Evolutionary conservation across 495 filamentous ascomycete species (phyloP).

Genomic region (Cudoniella acicularis): DNA sequence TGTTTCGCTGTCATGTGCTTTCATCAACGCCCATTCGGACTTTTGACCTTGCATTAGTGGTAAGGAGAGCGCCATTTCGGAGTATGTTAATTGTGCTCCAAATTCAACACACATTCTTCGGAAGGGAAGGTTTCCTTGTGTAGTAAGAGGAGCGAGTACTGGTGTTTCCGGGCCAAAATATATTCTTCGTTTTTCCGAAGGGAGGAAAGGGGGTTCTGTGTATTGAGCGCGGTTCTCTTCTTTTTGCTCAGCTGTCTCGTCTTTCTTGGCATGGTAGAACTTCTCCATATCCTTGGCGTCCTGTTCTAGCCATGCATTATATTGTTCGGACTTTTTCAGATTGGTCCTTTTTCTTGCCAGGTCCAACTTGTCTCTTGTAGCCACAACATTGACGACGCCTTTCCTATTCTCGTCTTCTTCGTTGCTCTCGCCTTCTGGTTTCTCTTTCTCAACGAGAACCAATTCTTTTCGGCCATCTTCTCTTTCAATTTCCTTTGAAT

Average conservation of each 20-base stretch:
- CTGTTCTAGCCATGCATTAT: slow-evolving; percentile 68
- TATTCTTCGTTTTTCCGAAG: slow-evolving; percentile 87
- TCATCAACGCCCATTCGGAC: slow-evolving; percentile 91
- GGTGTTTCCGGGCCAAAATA: slow-evolving; percentile 95
- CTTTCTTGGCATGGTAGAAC: slow-evolving; percentile 39
- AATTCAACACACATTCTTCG: slow-evolving; percentile 85
- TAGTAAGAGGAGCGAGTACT: slow-evolving; percentile 78
- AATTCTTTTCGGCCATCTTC: slow-evolving; percentile 81
- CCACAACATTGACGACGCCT: slow-evolving; percentile 72
- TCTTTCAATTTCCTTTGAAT: slow-evolving; percentile 69
- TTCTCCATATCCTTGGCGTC: slow-evolving; percentile 54
- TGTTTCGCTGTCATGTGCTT: slow-evolving; percentile 78
- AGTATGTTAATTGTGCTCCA: slow-evolving; percentile 91
- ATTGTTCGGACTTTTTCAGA: slow-evolving; percentile 69
- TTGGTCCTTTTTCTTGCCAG: slow-evolving; percentile 63
- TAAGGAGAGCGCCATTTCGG: slow-evolving; percentile 94
- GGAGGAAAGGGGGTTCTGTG: slow-evolving; percentile 76
- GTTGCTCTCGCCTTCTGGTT: slow-evolving; percentile 21
- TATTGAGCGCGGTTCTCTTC: slow-evolving; percentile 76
- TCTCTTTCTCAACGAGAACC: slow-evolving; percentile 51
- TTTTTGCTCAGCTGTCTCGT: slow-evolving; percentile 35
- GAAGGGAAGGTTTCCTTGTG: slow-evolving; percentile 96
- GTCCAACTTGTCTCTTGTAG: slow-evolving; percentile 59
- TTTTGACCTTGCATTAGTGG: slow-evolving; percentile 89
- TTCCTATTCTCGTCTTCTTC: slow-evolving; percentile 33